Percentiles rank a stretch among this genome's conserved stretches.
phyloP scores from a whole-genome alignment of 495 filamentous ascomycete species.

The Paragyromitra xinjiangensis region DNA sequence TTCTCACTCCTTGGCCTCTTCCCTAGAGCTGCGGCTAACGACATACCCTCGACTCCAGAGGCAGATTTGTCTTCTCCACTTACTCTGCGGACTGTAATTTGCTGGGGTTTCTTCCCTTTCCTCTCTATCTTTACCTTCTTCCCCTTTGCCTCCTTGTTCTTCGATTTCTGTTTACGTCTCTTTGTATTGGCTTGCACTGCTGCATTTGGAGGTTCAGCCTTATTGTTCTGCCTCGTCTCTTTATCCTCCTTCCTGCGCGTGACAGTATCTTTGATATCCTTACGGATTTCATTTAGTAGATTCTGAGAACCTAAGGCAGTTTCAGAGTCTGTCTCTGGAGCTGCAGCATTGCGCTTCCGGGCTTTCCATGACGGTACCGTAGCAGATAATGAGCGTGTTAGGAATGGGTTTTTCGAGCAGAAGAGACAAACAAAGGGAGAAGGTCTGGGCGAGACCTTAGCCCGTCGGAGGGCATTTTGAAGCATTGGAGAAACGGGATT shows the following conservation, averaged over 20 bases:
- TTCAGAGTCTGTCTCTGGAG: background rate
- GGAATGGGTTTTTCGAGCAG: slow-evolving; percentile 17
- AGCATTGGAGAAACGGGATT: slow-evolving; percentile 48
- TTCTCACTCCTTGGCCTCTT: background rate
- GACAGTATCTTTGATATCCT: slow-evolving; percentile 27
- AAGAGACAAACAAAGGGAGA: slow-evolving; percentile 50
- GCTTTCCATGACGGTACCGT: background rate
- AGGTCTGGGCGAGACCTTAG: slow-evolving; percentile 44
- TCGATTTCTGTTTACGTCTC: background rate
- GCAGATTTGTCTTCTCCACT: background rate
- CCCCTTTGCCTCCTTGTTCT: background rate
- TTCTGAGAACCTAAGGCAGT: background rate
- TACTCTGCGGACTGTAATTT: background rate
- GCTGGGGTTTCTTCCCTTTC: background rate
- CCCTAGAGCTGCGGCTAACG: slow-evolving; percentile 13
- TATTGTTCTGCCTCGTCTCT: background rate
- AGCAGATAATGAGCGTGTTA: background rate
- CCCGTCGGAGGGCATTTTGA: slow-evolving; percentile 53
- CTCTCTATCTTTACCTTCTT: background rate
- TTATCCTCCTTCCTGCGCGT: background rate
- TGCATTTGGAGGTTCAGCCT: background rate
- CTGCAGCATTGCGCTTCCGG: background rate
- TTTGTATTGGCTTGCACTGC: background rate
- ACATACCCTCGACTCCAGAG: slow-evolving; percentile 7
- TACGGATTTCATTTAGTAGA: slow-evolving; percentile 15